These are phyloP conservation scores for Arabis hirsuta DNA, from an alignment of 345 rosid species.

Conservation along the genomic window DNA sequence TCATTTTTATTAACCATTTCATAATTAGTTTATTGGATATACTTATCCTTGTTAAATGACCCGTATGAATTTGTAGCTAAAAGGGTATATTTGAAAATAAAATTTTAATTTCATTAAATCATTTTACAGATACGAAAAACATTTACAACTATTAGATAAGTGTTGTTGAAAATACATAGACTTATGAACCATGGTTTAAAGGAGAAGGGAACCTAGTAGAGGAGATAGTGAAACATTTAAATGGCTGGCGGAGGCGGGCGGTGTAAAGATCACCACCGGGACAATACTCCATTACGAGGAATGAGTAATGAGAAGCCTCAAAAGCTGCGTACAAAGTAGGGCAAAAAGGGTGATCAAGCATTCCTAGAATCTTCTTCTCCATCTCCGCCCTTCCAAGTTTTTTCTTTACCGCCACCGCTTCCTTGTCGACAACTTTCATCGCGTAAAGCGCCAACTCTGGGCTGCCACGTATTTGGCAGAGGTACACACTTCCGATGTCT, in stretches of 20 bases:
- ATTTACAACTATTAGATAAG: no score
- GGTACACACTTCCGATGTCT: slow-evolving; percentile 89
- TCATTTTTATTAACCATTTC: slow-evolving; percentile 14
- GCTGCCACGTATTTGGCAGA: slow-evolving; percentile 81
- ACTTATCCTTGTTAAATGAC: background rate
- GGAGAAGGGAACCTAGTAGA: slow-evolving; percentile 64
- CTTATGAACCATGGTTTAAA: background rate
- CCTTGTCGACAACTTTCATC: slow-evolving; percentile 93
- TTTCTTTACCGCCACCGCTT: slow-evolving; percentile 82
- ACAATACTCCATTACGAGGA: slow-evolving; percentile 90
- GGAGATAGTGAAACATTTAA: slow-evolving; percentile 66
- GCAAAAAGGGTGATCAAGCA: slow-evolving; percentile 91
- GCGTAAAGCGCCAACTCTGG: slow-evolving; percentile 66
- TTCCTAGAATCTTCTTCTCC: slow-evolving; percentile 85
- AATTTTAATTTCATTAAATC: background rate
- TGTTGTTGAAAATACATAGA: background rate
- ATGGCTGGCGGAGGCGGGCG: slow-evolving; percentile 73
- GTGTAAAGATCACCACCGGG: slow-evolving; percentile 91
- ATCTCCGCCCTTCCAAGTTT: slow-evolving; percentile 85
- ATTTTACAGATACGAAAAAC: background rate
- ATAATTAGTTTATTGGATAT: slow-evolving; percentile 2
- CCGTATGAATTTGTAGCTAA: background rate
- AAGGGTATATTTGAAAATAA: no score
- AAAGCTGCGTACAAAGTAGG: slow-evolving; percentile 92
- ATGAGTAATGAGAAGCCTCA: slow-evolving; percentile 92